Conservation (phyloP, 495 filamentous ascomycete species). For the Penicillium macrosclerotiorum region DNA sequence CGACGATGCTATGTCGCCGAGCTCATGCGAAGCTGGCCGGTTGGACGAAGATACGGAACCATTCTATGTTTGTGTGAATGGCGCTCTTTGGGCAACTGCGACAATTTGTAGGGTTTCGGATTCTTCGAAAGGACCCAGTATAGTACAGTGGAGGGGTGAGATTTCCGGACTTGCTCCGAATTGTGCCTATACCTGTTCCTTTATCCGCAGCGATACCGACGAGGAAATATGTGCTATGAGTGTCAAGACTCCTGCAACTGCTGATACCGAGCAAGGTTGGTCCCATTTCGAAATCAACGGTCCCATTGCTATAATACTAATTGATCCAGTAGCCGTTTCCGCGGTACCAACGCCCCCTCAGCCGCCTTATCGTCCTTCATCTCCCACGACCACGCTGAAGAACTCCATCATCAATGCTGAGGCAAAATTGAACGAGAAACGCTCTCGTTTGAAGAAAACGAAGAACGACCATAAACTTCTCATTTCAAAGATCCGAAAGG, state of each 20-base stretch:
- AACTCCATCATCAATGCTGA: slow-evolving; percentile 83
- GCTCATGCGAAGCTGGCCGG: slow-evolving; percentile 31
- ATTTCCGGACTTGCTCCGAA: slow-evolving; percentile 85
- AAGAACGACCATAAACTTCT: slow-evolving; percentile 78
- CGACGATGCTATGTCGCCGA: slow-evolving; percentile 35
- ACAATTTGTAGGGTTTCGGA: slow-evolving; percentile 58
- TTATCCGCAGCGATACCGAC: slow-evolving; percentile 71
- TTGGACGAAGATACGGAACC: slow-evolving; percentile 60
- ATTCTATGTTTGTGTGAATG: slow-evolving; percentile 86
- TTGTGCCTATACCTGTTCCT: slow-evolving; percentile 82
- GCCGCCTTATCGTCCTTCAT: slow-evolving; percentile 70
- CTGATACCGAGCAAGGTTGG: slow-evolving; percentile 63
- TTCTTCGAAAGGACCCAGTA: slow-evolving; percentile 50
- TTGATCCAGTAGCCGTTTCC: slow-evolving; percentile 33
- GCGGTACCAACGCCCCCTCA: slow-evolving; percentile 45
- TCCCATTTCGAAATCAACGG: not conserved
- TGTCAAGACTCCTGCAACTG: slow-evolving; percentile 74
- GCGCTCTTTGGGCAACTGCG: slow-evolving; percentile 83
- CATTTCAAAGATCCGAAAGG: slow-evolving; percentile 68
- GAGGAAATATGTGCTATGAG: slow-evolving; percentile 73
- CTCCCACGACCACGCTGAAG: slow-evolving; percentile 84
- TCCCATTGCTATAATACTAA: slow-evolving; percentile 3
- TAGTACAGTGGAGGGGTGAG: slow-evolving; percentile 69
- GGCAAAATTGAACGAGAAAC: slow-evolving; percentile 72
- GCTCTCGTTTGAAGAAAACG: slow-evolving; percentile 67